Percentiles rank a stretch among this genome's conserved stretches.
Evolutionary conservation across 1,284 basidiomycete species (phyloP).

Genomic region (Laetiporus sulphureus): DNA sequence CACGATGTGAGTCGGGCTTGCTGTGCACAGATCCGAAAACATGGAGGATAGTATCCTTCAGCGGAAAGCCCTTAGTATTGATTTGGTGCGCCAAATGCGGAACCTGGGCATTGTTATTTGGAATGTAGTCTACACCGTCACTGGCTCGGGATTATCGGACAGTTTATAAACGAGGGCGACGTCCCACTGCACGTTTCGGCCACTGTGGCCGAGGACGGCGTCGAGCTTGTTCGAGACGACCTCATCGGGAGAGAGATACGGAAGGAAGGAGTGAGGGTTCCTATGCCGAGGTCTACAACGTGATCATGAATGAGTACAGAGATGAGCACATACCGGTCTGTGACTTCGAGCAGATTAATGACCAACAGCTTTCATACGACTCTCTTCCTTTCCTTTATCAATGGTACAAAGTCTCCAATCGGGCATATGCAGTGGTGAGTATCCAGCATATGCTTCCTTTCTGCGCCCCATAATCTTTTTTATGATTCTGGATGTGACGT

Average conservation of each 20-base stretch:
- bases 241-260: slow-evolving; percentile 92
- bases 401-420: slow-evolving; percentile 56
- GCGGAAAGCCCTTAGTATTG: too few relatives aligned
- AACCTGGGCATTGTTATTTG: too few relatives aligned
- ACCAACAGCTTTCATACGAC: slow-evolving; percentile 77
- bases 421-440: slow-evolving; percentile 55
- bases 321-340: slow-evolving; percentile 38
- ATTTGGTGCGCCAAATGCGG: too few relatives aligned
- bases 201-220: slow-evolving; percentile 57
- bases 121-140: too few relatives aligned
- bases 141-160: too few relatives aligned
- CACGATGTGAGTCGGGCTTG: too few relatives aligned
- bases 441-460: slow-evolving; percentile 61
- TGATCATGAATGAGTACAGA: slow-evolving; percentile 7
- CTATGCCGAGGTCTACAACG: slow-evolving; percentile 30
- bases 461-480: slow-evolving; percentile 59
- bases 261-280: slow-evolving; percentile 74
- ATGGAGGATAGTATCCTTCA: too few relatives aligned
- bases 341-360: slow-evolving; percentile 50
- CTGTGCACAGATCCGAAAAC: too few relatives aligned
- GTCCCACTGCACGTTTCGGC: slow-evolving; percentile 84
- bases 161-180: too few relatives aligned
- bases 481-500: neutral
- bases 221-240: slow-evolving; percentile 88
- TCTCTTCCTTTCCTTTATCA: slow-evolving; percentile 50